These are phyloP conservation scores for Deuterostichococcus epilithicus DNA, from an alignment of 139 green algal species.

Conservation along the genomic window DNA sequence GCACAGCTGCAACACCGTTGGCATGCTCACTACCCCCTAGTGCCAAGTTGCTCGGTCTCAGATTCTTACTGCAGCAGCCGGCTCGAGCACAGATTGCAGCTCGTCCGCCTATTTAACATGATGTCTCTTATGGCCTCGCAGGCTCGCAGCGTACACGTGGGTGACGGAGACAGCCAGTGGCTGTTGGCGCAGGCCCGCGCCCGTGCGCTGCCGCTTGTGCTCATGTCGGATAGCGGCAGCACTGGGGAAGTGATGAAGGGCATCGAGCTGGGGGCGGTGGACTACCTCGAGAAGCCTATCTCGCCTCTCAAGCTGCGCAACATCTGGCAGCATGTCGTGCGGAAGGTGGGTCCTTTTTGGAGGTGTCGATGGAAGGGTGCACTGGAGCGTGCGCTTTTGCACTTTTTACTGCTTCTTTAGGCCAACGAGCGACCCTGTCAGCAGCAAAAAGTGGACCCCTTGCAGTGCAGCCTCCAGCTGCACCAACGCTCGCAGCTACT, in stretches of 20 bases:
- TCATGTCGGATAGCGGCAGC: slow-evolving; percentile 39
- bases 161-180: slow-evolving; percentile 15
- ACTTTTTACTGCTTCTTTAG: too few species aligned
- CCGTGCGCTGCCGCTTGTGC: slow-evolving; percentile 43
- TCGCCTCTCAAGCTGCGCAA: slow-evolving; percentile 70
- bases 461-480: too few species aligned
- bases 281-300: slow-evolving; percentile 76
- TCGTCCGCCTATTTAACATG: background rate
- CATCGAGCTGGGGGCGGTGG: slow-evolving; percentile 70
- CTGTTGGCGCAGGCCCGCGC: slow-evolving; percentile 21
- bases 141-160: slow-evolving; percentile 17
- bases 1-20: too few species aligned
- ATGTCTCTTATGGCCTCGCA: slow-evolving; percentile 3
- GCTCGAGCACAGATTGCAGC: background rate
- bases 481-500: too few species aligned
- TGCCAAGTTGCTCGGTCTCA: background rate
- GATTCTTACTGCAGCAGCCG: background rate
- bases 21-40: background rate
- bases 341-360: slow-evolving; percentile 49
- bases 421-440: too few species aligned
- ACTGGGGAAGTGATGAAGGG: slow-evolving; percentile 55
- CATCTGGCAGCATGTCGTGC: slow-evolving; percentile 85
- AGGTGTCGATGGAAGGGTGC: too few species aligned
- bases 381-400: too few species aligned
- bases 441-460: too few species aligned